Evolutionary conservation across 441 rosid genomes (phyloP).

Genomic region (Eruca vesicaria): DNA sequence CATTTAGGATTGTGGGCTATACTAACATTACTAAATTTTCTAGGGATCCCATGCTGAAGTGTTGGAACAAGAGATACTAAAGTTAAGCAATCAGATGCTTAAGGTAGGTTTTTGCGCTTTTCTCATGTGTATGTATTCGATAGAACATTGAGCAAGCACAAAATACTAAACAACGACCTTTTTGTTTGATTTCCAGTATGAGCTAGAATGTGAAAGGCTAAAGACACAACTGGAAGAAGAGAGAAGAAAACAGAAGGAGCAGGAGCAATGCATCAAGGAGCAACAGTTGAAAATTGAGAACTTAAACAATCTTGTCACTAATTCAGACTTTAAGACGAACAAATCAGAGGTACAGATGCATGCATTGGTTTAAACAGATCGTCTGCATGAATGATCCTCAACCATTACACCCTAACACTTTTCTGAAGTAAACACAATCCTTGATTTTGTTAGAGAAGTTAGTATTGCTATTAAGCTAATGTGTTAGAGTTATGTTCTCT

Average conservation of each 20-base stretch:
- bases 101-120: constrained; percentile 47
- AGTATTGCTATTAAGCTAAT: too few relatives aligned
- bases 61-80: constrained; percentile 83
- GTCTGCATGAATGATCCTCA: neutral
- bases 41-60: constrained; percentile 91
- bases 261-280: constrained; percentile 61
- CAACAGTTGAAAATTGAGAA: constrained; percentile 71
- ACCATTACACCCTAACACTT: neutral
- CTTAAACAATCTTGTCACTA: constrained; percentile 48
- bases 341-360: constrained; percentile 55
- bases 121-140: neutral
- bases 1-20: constrained; percentile 3
- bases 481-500: too few relatives aligned
- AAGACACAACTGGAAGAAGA: constrained; percentile 83
- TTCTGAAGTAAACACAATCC: constrained; percentile 4
- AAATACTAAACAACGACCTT: constrained; percentile 8
- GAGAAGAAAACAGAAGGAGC: constrained; percentile 72
- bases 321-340: constrained; percentile 49
- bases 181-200: constrained; percentile 57
- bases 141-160: neutral
- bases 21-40: constrained; percentile 28
- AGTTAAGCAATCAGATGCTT: constrained; percentile 87
- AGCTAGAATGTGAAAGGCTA: constrained; percentile 82
- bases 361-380: neutral
- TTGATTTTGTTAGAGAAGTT: too few relatives aligned